Conservation (phyloP, 305 asterid genomes). For the Ilex paraguariensis region DNA sequence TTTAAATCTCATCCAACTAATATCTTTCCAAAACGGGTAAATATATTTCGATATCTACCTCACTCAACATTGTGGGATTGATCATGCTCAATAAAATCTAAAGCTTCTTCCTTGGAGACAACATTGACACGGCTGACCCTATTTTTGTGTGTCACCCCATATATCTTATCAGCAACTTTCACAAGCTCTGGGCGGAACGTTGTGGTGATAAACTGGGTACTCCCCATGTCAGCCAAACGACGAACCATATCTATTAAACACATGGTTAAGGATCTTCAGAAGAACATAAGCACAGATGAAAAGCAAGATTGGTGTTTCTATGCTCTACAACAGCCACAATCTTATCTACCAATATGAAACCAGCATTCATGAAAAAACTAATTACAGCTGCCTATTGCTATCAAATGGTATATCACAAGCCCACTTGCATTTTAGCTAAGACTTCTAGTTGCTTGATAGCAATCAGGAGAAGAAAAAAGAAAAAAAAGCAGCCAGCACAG, state of each 20-base stretch:
- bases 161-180: constrained; percentile 95
- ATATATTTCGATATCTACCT: constrained; percentile 25
- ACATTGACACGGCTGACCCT: constrained; percentile 84
- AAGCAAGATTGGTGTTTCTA: not conserved
- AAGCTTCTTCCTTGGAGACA: constrained; percentile 68
- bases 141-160: constrained; percentile 87
- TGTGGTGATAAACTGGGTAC: constrained; percentile 91
- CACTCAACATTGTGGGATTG: constrained; percentile 73
- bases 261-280: constrained; percentile 38
- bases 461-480: not conserved
- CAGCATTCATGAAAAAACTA: too few relatives aligned
- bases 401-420: too few relatives aligned
- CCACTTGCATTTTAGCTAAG: too few relatives aligned
- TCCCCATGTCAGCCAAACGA: constrained; percentile 83
- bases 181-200: constrained; percentile 94
- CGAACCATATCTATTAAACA: constrained; percentile 81
- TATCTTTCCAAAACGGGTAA: too few relatives aligned
- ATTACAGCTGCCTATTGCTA: too few relatives aligned
- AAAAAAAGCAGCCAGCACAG: not conserved
- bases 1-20: too few relatives aligned
- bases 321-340: too few relatives aligned
- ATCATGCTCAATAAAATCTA: constrained; percentile 82
- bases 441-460: too few relatives aligned
- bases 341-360: too few relatives aligned
- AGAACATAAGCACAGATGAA: not conserved